Evolutionary conservation across 2,329 filamentous ascomycete genomes (phyloP).

Genomic region (Aspergillus transmontanensis): DNA sequence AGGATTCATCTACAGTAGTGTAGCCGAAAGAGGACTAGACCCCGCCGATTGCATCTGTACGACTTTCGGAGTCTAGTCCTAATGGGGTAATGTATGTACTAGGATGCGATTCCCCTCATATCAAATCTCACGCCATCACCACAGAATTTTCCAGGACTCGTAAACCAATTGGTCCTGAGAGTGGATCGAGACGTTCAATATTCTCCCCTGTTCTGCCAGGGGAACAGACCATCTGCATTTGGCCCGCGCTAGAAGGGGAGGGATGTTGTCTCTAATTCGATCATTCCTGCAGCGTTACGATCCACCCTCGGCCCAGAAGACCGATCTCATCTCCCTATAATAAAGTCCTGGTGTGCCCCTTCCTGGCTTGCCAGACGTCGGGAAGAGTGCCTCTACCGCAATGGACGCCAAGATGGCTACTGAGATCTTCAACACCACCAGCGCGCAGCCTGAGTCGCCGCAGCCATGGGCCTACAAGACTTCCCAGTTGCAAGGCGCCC

Average conservation of each 20-base stretch:
- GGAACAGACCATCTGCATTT: neutral
- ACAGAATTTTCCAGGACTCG: neutral
- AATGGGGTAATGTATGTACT: constrained; percentile 13
- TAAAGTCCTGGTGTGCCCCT: neutral
- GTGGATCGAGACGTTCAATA: neutral
- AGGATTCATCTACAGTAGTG: neutral
- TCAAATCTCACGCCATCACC: neutral
- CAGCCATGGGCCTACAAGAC: constrained; percentile 12
- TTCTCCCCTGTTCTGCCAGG: neutral
- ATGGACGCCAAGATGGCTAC: constrained; percentile 11
- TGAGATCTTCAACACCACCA: constrained; percentile 16
- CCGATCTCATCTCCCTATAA: neutral
- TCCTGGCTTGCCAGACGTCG: neutral
- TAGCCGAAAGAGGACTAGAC: constrained; percentile 27
- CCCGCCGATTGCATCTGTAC: constrained; percentile 12
- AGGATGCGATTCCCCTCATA: neutral
- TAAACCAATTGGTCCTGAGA: neutral
- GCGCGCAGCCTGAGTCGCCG: constrained; percentile 8
- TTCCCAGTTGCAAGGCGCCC: neutral
- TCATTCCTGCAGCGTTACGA: neutral
- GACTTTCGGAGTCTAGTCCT: constrained; percentile 27
- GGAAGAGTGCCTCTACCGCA: neutral
- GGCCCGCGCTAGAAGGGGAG: neutral
- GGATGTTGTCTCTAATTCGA: neutral
- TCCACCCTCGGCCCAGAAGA: neutral